Percentiles rank a stretch among this genome's conserved stretches.
Evolutionary conservation across 179 eudicot genomes (phyloP).

Genomic region (Carnegiea gigantea): DNA sequence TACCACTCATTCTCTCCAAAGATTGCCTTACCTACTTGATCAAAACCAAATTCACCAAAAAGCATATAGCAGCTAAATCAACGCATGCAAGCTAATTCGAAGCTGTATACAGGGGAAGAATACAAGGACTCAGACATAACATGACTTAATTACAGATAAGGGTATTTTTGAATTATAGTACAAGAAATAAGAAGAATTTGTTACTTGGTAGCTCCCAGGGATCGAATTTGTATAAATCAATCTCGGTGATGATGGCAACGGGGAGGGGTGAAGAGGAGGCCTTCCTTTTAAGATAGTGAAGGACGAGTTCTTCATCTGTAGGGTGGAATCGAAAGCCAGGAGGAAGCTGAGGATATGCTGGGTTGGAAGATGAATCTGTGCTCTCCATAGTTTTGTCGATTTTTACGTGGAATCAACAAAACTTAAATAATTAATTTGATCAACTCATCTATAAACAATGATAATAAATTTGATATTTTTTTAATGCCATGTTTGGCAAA

Average conservation of each 20-base stretch:
- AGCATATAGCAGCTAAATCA: neutral
- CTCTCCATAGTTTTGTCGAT: constrained; percentile 43
- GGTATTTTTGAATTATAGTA: no score
- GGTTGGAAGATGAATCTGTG: constrained; percentile 51
- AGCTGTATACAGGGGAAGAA: no score
- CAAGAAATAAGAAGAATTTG: neutral
- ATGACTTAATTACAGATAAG: no score
- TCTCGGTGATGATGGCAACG: constrained; percentile 56
- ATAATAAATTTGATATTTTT: neutral
- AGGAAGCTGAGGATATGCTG: constrained; percentile 52
- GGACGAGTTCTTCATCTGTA: constrained; percentile 64
- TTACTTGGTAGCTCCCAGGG: constrained; percentile 74
- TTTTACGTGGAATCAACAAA: constrained; percentile 3
- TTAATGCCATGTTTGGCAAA: constrained; percentile 32
- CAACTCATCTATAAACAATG: constrained; percentile 13
- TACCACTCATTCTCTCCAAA: constrained; percentile 72
- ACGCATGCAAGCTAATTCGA: no score
- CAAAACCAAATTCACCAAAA: neutral
- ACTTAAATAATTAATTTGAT: constrained; percentile 6
- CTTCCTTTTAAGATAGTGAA: constrained; percentile 60
- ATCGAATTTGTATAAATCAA: constrained; percentile 62
- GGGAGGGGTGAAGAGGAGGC: constrained; percentile 57
- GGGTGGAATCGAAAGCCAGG: constrained; percentile 70
- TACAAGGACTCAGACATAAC: no score
- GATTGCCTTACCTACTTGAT: constrained; percentile 48